Evolutionary conservation across 306 rosid species (phyloP).

Genomic region (Oxytropis ochrocephala): DNA sequence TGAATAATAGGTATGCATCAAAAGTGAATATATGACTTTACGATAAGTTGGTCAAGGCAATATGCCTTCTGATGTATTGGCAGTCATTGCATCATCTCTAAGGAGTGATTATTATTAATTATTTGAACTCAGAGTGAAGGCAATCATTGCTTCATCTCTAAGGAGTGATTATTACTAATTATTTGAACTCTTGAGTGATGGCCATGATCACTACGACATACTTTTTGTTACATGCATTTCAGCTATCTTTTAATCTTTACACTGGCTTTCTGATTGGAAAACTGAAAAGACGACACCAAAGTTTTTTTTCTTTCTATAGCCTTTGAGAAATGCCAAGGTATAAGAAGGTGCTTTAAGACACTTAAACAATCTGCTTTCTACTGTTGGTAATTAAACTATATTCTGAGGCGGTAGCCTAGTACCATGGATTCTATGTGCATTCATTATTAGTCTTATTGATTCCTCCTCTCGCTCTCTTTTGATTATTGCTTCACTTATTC

Average conservation of each 20-base stretch:
- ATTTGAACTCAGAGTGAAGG: neutral
- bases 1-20: conserved; percentile 48
- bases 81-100: neutral
- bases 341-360: neutral
- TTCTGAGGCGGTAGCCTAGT: neutral
- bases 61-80: neutral
- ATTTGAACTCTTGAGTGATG: neutral
- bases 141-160: neutral
- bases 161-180: neutral
- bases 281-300: neutral
- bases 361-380: neutral
- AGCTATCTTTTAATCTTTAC: neutral
- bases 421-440: neutral
- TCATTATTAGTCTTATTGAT: neutral
- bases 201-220: neutral
- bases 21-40: neutral
- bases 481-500: neutral
- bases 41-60: neutral
- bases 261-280: neutral
- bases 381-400: conserved; percentile 2
- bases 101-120: neutral
- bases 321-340: neutral
- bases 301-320: neutral
- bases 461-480: neutral
- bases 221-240: neutral